Conservation (phyloP, 1,284 basidiomycete genomes). For the Sparassis latifolia region DNA sequence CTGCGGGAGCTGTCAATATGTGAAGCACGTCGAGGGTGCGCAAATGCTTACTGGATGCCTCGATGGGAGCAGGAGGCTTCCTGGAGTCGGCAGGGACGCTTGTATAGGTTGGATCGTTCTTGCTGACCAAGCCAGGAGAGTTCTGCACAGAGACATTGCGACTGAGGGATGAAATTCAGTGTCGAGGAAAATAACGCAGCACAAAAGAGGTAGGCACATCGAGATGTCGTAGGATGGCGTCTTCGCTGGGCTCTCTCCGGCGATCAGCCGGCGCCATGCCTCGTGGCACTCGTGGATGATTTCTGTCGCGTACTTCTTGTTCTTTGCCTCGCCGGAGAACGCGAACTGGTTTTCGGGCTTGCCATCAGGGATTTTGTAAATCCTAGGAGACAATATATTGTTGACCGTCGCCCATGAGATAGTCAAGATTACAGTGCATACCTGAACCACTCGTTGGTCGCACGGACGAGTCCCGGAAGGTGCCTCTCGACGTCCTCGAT, state of each 20-base stretch:
- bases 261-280: constrained; percentile 93
- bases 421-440: constrained; percentile 25
- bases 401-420: constrained; percentile 3
- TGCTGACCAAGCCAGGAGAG: constrained; percentile 64
- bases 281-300: constrained; percentile 99
- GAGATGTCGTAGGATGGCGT: constrained; percentile 69
- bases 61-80: constrained; percentile 80
- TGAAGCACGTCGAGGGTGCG: constrained; percentile 3
- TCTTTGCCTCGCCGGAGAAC: constrained; percentile 99
- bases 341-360: constrained; percentile 99
- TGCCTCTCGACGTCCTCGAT: constrained; percentile 99
- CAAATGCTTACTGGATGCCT: constrained; percentile 69
- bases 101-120: constrained; percentile 61
- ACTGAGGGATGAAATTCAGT: constrained; percentile 34
- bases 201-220: constrained; percentile 53
- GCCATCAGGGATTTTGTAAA: constrained; percentile 98
- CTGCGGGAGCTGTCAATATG: constrained; percentile 27
- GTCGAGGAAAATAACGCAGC: constrained; percentile 3
- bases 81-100: constrained; percentile 75
- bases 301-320: constrained; percentile 98
- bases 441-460: constrained; percentile 97
- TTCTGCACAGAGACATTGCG: constrained; percentile 66
- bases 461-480: constrained; percentile 92
- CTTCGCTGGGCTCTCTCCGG: constrained; percentile 73
- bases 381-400: constrained; percentile 38